These are phyloP conservation scores for Graphilbum fragrans DNA, from an alignment of 2,329 filamentous ascomycete species.

Conservation along the genomic window DNA sequence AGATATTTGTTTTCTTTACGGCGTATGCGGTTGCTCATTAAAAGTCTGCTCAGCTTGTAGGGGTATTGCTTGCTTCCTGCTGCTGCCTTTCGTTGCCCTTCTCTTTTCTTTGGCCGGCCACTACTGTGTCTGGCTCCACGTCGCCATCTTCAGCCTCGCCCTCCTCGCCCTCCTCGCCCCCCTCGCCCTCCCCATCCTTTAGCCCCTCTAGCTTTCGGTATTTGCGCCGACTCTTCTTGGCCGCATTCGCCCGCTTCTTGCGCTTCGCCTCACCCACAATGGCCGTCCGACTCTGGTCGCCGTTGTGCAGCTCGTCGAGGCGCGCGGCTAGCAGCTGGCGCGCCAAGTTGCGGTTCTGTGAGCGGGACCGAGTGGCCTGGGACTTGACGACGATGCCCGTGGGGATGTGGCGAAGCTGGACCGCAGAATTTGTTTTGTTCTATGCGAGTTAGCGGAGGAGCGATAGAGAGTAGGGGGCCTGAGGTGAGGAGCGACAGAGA, in stretches of 20 bases:
- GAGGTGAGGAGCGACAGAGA: background rate
- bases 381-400: slow-evolving; percentile 91
- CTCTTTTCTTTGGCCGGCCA: slow-evolving; percentile 1
- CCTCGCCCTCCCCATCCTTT: slow-evolving; percentile 10
- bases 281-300: slow-evolving; percentile 52
- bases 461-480: slow-evolving; percentile 1
- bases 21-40: background rate
- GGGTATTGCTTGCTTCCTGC: background rate
- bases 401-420: slow-evolving; percentile 81
- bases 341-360: slow-evolving; percentile 79
- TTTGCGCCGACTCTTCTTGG: slow-evolving; percentile 75
- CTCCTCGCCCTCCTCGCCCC: slow-evolving; percentile 1
- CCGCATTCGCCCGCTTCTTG: slow-evolving; percentile 61
- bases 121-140: no score
- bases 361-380: slow-evolving; percentile 77
- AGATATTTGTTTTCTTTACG: background rate
- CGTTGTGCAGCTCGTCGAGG: slow-evolving; percentile 61
- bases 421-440: slow-evolving; percentile 96
- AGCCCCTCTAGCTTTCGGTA: slow-evolving; percentile 50
- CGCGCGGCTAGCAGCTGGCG: slow-evolving; percentile 63
- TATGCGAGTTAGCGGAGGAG: slow-evolving; percentile 16
- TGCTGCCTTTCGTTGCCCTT: slow-evolving; percentile 4
- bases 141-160: slow-evolving; percentile 6
- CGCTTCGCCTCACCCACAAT: slow-evolving; percentile 51
- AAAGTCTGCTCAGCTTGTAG: background rate